Percentiles rank a stretch among this genome's conserved stretches.
These are phyloP conservation scores for Ceratocystiopsis minuta DNA, from an alignment of 2,329 filamentous ascomycete genomes.

Conservation along the genomic window DNA sequence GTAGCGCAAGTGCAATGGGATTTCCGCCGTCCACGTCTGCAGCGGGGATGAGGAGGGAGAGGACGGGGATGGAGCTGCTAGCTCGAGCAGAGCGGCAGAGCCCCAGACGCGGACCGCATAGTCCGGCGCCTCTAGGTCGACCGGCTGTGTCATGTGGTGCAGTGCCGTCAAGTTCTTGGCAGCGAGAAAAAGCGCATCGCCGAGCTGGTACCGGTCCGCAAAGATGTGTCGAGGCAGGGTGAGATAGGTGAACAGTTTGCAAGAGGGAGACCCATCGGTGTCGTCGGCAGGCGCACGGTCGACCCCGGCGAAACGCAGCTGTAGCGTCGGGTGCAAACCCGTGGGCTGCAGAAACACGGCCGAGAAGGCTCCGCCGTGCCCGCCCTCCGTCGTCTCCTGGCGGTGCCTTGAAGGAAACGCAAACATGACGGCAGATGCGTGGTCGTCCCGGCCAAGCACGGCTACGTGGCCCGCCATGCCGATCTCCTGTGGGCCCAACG, in stretches of 20 bases:
- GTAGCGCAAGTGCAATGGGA: slow-evolving; percentile 79
- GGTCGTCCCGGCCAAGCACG: slow-evolving; percentile 56
- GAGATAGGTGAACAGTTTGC: slow-evolving; percentile 51
- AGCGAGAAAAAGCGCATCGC: slow-evolving; percentile 55
- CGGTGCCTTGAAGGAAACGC: slow-evolving; percentile 65
- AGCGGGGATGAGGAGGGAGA: not conserved
- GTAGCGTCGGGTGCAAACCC: slow-evolving; percentile 69
- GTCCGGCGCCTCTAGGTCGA: slow-evolving; percentile 79
- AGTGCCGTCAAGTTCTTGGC: slow-evolving; percentile 62
- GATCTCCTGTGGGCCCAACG: slow-evolving; percentile 51
- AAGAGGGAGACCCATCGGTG: no score
- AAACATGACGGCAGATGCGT: slow-evolving; percentile 62
- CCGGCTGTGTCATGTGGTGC: slow-evolving; percentile 52
- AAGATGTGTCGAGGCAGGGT: slow-evolving; percentile 71
- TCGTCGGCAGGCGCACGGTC: no score
- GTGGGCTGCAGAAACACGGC: slow-evolving; percentile 50
- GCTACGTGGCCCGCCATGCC: slow-evolving; percentile 62
- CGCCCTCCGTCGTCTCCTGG: slow-evolving; percentile 25
- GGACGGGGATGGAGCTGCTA: slow-evolving; percentile 27
- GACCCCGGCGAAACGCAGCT: slow-evolving; percentile 37
- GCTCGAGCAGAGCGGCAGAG: slow-evolving; percentile 56
- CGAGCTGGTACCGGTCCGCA: slow-evolving; percentile 72
- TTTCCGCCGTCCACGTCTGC: slow-evolving; percentile 40
- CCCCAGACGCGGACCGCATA: slow-evolving; percentile 68
- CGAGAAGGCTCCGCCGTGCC: slow-evolving; percentile 28